Percentiles rank a stretch among this genome's conserved stretches.
These are phyloP conservation scores for Ophiostoma australiae DNA, from an alignment of 2,329 filamentous ascomycete species.

Conservation along the genomic window DNA sequence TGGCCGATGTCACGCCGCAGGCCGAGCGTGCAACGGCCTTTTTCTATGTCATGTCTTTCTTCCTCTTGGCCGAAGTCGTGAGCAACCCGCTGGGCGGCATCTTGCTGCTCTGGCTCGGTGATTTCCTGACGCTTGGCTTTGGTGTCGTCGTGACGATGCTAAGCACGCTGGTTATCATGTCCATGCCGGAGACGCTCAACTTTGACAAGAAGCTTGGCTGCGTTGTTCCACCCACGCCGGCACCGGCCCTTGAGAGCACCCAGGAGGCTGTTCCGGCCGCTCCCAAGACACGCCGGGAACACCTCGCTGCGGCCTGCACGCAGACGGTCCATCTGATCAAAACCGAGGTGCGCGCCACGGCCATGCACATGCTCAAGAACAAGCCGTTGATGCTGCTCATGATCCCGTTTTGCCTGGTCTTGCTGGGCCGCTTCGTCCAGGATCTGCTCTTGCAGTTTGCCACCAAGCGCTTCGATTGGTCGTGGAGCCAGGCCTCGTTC, in stretches of 20 bases:
- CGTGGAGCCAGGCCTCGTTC: conserved; percentile 43
- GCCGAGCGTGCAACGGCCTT: conserved; percentile 39
- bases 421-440: conserved; percentile 35
- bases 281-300: background rate
- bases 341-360: conserved; percentile 33
- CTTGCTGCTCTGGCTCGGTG: conserved; percentile 37
- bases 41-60: conserved; percentile 38
- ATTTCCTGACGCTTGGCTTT: conserved; percentile 40
- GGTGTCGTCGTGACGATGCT: conserved; percentile 34
- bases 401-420: conserved; percentile 35
- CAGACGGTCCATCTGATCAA: conserved; percentile 14
- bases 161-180: conserved; percentile 32
- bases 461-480: conserved; percentile 47
- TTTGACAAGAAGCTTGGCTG: conserved; percentile 28
- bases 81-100: conserved; percentile 40
- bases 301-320: background rate
- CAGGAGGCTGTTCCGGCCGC: background rate
- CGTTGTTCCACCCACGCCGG: conserved; percentile 26
- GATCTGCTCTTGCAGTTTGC: conserved; percentile 49
- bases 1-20: conserved; percentile 42
- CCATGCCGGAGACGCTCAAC: conserved; percentile 43
- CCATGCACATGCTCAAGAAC: conserved; percentile 40
- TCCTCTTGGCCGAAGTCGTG: conserved; percentile 38
- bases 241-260: conserved; percentile 3
- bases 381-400: conserved; percentile 39